Percentiles rank a stretch among this genome's conserved stretches.
Evolutionary conservation across 2,329 filamentous ascomycete genomes (phyloP).

Genomic region (Sphaceloma murrayae): DNA sequence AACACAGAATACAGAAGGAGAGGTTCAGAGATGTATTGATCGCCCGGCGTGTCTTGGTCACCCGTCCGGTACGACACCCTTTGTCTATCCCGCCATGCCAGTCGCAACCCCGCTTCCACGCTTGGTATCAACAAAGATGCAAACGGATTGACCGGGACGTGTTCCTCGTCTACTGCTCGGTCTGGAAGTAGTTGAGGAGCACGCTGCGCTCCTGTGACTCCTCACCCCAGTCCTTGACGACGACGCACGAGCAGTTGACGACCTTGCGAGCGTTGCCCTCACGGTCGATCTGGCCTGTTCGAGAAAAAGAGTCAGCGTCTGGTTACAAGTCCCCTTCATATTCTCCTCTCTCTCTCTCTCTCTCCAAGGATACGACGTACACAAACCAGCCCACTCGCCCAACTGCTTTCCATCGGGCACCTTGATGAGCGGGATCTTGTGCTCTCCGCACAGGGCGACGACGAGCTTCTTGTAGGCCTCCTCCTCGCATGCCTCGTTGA

Average conservation of each 20-base stretch:
- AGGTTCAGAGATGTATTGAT: background rate
- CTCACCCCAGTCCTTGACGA: slow-evolving; percentile 99
- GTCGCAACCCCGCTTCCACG: background rate
- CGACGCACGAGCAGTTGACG: slow-evolving; percentile 99
- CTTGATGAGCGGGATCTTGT: slow-evolving; percentile 99
- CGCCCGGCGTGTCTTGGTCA: background rate
- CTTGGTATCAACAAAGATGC: slow-evolving; percentile 14
- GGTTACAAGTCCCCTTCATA: no score
- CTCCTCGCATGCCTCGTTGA: slow-evolving; percentile 99
- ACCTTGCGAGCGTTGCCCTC: slow-evolving; percentile 99
- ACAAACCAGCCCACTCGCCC: slow-evolving; percentile 99
- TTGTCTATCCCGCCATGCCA: slow-evolving; percentile 3
- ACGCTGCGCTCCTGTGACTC: slow-evolving; percentile 98
- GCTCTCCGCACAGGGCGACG: slow-evolving; percentile 95
- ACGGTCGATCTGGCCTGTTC: slow-evolving; percentile 85
- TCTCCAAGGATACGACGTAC: slow-evolving; percentile 71
- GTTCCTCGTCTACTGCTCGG: slow-evolving; percentile 44
- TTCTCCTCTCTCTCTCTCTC: no score
- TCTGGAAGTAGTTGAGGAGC: slow-evolving; percentile 99
- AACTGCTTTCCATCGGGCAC: slow-evolving; percentile 99
- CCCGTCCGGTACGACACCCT: background rate
- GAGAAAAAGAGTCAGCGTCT: no score
- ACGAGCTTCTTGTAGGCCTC: slow-evolving; percentile 99
- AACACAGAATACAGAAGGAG: no score
- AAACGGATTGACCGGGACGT: background rate